A percentile compares a stretch with the other conserved stretches of the same genome.
Evolutionary conservation across 768 basidiomycete species (phyloP).

Genomic region (Leccinellum rugosiceps): DNA sequence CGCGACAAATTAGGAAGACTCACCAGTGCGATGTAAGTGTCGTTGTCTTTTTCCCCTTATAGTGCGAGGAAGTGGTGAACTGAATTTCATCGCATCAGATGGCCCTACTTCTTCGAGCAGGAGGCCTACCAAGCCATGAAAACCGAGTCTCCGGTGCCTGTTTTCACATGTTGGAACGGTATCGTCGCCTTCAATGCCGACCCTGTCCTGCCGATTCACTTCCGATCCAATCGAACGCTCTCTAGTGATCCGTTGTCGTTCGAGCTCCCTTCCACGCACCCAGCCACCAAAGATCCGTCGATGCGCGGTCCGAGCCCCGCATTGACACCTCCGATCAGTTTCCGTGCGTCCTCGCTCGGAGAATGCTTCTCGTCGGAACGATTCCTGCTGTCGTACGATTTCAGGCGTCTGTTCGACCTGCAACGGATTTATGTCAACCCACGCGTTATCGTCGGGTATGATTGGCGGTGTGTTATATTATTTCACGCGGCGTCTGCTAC

Average conservation of each 20-base stretch:
- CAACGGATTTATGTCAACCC: constrained; percentile 38
- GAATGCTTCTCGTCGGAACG: constrained; percentile 34
- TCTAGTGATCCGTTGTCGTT: constrained; percentile 29
- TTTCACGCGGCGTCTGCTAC: no score
- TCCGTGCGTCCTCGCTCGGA: constrained; percentile 13
- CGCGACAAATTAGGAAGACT: constrained; percentile 19
- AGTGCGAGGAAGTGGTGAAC: no score
- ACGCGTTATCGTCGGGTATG: constrained; percentile 37
- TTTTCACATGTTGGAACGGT: constrained; percentile 47
- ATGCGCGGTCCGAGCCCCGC: constrained; percentile 15
- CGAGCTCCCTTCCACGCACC: constrained; percentile 11
- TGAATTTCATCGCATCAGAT: constrained; percentile 1
- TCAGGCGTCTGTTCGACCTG: constrained; percentile 37
- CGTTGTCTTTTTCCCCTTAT: not conserved
- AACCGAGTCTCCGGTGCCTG: constrained; percentile 39
- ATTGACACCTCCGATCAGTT: constrained; percentile 10
- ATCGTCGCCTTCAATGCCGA: constrained; percentile 39
- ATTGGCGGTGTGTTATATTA: constrained; percentile 28
- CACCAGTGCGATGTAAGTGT: constrained; percentile 9
- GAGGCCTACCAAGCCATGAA: constrained; percentile 34
- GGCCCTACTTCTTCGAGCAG: constrained; percentile 43
- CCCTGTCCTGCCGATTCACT: constrained; percentile 37
- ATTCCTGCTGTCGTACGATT: constrained; percentile 41
- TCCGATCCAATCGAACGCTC: constrained; percentile 37
- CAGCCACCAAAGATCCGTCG: constrained; percentile 4